Evolutionary conservation across 305 asterid species (phyloP).

Genomic region (Plantago coronopus): DNA sequence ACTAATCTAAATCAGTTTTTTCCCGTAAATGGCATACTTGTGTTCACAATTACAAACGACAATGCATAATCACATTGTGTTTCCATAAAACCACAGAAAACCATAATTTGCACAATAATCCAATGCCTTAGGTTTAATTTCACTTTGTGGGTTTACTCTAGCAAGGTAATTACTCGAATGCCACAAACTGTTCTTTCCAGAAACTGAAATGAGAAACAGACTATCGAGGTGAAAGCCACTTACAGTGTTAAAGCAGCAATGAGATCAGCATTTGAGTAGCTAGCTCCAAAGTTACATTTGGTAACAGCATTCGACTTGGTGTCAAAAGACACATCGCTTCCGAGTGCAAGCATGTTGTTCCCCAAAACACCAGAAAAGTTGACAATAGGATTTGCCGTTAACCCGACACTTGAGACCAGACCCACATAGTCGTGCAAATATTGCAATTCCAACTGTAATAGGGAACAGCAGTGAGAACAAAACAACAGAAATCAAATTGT

Average conservation of each 20-base stretch:
- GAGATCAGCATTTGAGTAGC: constrained; percentile 47
- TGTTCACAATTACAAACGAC: too few relatives aligned
- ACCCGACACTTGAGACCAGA: constrained; percentile 37
- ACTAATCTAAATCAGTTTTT: too few relatives aligned
- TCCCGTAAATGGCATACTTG: too few relatives aligned
- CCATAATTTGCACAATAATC: too few relatives aligned
- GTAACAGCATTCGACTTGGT: constrained; percentile 44
- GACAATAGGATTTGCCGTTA: constrained; percentile 43
- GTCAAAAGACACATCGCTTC: constrained; percentile 48
- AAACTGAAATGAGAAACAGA: neutral
- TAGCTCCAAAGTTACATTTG: constrained; percentile 45
- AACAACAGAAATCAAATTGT: too few relatives aligned
- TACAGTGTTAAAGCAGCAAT: constrained; percentile 45
- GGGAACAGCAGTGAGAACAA: constrained; percentile 5
- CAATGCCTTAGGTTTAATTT: too few relatives aligned
- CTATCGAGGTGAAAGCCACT: constrained; percentile 22
- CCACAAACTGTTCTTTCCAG: too few relatives aligned
- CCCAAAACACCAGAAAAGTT: constrained; percentile 45
- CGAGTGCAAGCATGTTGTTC: constrained; percentile 32
- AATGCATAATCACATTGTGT: too few relatives aligned
- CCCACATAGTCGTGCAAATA: constrained; percentile 42
- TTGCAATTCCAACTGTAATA: constrained; percentile 47
- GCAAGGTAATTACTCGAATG: too few relatives aligned
- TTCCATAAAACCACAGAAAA: too few relatives aligned
- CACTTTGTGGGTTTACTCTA: too few relatives aligned